phyloP scores from a whole-genome alignment of 2,329 filamentous ascomycete species.

The Elsinoe arachidis region DNA sequence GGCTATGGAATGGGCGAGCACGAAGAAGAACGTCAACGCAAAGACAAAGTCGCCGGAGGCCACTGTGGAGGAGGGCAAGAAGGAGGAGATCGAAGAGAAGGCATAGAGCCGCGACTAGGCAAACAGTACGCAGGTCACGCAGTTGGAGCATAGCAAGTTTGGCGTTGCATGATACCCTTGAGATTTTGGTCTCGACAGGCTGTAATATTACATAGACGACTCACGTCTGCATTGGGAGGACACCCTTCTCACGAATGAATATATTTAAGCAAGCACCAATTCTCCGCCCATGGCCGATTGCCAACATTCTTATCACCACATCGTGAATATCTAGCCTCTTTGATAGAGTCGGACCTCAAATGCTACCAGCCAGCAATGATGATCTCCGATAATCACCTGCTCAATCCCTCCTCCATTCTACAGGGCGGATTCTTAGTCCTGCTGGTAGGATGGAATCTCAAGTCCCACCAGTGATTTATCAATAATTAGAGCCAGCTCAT shows the following conservation, averaged over 20 bases:
- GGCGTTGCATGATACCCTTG: conserved; percentile 1
- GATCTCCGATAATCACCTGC: no score
- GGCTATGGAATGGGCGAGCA: conserved; percentile 55
- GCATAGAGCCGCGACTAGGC: background rate
- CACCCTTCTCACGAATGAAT: background rate
- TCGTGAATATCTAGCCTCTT: no score
- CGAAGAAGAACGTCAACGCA: conserved; percentile 46
- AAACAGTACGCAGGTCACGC: background rate
- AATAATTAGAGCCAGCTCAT: no score
- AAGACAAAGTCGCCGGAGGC: conserved; percentile 18
- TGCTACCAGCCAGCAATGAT: no score
- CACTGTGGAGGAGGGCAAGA: conserved; percentile 2
- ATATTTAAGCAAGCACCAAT: background rate
- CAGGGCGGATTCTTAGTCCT: no score
- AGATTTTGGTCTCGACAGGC: background rate
- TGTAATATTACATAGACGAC: background rate
- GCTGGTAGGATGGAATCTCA: no score
- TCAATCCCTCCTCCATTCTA: no score
- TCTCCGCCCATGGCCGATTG: background rate
- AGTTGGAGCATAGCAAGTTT: background rate
- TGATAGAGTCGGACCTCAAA: no score
- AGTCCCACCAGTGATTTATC: no score
- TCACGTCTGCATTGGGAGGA: background rate
- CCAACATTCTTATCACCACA: no score
- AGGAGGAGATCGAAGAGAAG: conserved; percentile 6